Conservation (phyloP, 164 flowering plant species). For the Litsea cubeba region DNA sequence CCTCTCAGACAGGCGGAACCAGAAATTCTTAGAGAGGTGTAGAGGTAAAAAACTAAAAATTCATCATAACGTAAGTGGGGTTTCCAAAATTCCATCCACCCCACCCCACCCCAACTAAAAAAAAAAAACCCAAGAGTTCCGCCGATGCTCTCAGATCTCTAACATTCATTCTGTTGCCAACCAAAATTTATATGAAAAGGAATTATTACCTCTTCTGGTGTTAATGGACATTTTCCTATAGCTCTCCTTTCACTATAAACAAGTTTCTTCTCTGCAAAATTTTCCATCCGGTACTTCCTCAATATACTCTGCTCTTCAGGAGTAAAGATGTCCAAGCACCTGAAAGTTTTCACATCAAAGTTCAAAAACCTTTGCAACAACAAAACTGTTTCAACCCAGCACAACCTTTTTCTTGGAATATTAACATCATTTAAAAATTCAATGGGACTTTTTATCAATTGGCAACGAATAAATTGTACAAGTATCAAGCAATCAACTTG, state of each 20-base stretch:
- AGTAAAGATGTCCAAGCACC: conserved; percentile 88
- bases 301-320: conserved; percentile 62
- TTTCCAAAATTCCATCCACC: too few relatives aligned
- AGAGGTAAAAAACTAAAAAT: too few relatives aligned
- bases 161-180: too few relatives aligned
- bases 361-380: neutral
- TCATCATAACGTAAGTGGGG: too few relatives aligned
- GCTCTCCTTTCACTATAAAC: conserved; percentile 78
- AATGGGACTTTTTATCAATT: neutral
- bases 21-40: too few relatives aligned
- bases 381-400: neutral
- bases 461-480: neutral
- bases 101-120: too few relatives aligned
- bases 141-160: too few relatives aligned
- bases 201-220: conserved; percentile 93
- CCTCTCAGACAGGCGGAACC: too few relatives aligned
- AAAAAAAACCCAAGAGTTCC: too few relatives aligned
- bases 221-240: conserved; percentile 93
- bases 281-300: conserved; percentile 68
- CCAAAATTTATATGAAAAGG: too few relatives aligned
- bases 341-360: conserved; percentile 21
- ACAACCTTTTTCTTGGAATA: neutral
- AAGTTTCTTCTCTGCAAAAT: conserved; percentile 76
- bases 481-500: neutral
- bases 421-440: neutral